Evolutionary conservation across 1,139 yeast genomes (phyloP), one percentile per base, ranked within the genome.

Genomic region (Hyphopichia khmerensis): DNA sequence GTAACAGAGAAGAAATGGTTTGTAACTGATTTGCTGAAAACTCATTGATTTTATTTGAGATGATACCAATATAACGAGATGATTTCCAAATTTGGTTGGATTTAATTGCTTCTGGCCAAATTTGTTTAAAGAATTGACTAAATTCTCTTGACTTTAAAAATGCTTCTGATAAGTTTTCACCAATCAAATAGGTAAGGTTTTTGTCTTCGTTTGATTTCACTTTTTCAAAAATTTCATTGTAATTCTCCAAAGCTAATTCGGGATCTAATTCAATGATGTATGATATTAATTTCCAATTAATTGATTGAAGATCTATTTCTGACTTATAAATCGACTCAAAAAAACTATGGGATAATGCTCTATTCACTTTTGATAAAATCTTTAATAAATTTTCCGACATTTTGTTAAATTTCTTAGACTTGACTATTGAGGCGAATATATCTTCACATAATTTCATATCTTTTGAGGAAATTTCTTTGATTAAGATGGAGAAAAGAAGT

Each of bases 81-180:
- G 66, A 55, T 9, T 45, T 50, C 65, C 77, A 67, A 34, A 56
- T 43, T 3, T 43, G 38, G 18, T 56, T 49, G 4, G 49, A 44
- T 3, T 53, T 40, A 11, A 73, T 61, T 4, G 72, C 64, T 2
- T 51, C 41, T 13, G 65, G 61, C 84, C 87, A 83, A 13, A 70
- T 57, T 0, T 52, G 46, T 3, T 63, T 58, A 39, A 80, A 66
- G 49, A 85, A 84, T 4, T 62, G 59, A 9, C 62, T 62, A 35
- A 81, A 65, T 42, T 84, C 89, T 65, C 95, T 77, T 6, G 84
- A 84, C 49, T 69, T 75, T 4, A 72, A 65, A 53, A 73, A 77
- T 10, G 84, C 76, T 9, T 65, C 61, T 3, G 81, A 60, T 14
- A 83, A 48, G 21, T 67, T 64, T 2, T 58, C 53, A 39, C 75